Evolutionary conservation across 331 rosid species (phyloP).

Genomic region (Rhamnella rubrinervis): DNA sequence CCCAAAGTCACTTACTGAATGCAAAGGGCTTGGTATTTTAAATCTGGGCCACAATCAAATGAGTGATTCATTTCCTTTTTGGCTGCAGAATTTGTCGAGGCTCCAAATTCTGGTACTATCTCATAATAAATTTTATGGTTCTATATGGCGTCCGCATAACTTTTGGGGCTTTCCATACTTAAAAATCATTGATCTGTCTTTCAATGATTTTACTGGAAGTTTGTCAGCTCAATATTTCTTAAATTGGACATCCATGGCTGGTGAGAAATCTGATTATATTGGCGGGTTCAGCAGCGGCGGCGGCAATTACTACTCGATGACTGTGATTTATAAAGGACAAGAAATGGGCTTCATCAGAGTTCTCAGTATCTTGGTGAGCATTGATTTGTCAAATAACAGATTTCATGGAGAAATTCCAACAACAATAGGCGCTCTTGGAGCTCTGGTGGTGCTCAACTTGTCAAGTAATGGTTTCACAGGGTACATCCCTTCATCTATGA

Average conservation of each 20-base stretch:
- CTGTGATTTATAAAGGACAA: not conserved
- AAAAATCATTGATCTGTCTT: not conserved
- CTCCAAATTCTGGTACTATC: not conserved
- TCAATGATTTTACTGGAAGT: not conserved
- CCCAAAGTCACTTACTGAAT: not conserved
- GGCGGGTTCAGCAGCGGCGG: not conserved
- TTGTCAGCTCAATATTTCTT: not conserved
- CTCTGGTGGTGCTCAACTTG: slow-evolving; percentile 7
- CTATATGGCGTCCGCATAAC: no score
- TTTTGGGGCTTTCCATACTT: no score
- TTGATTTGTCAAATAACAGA: no score
- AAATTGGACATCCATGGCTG: slow-evolving; percentile 32
- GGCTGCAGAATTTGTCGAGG: not conserved
- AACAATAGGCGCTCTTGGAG: not conserved
- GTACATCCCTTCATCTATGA: no score
- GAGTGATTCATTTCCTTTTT: no score
- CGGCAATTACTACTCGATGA: not conserved
- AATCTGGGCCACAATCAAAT: not conserved
- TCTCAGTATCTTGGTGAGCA: no score
- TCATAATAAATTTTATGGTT: not conserved
- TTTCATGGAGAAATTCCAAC: slow-evolving; percentile 6
- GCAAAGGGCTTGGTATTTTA: not conserved
- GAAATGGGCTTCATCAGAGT: not conserved
- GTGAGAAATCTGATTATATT: not conserved
- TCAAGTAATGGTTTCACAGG: not conserved